These are phyloP conservation scores for Hippophae gyantsensis DNA, from an alignment of 306 rosid species.

Conservation along the genomic window DNA sequence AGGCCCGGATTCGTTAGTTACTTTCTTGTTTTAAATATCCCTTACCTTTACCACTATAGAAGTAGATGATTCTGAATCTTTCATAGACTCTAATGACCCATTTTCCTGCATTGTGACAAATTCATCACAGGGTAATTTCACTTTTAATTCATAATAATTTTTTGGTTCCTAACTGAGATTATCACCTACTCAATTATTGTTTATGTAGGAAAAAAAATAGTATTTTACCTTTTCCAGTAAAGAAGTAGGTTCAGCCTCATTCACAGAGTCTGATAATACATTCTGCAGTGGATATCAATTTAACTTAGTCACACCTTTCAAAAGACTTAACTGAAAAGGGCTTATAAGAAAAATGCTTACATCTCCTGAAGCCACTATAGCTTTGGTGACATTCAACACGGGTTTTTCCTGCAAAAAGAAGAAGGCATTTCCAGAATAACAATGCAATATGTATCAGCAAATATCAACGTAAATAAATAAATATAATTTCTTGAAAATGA, in stretches of 20 bases:
- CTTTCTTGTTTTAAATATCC: neutral
- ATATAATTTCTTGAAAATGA: neutral
- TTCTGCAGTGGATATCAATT: slow-evolving; percentile 19
- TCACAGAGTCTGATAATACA: slow-evolving; percentile 9
- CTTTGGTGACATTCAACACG: slow-evolving; percentile 13
- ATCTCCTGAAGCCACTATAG: slow-evolving; percentile 15
- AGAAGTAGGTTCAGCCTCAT: slow-evolving; percentile 17
- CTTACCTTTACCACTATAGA: slow-evolving; percentile 30
- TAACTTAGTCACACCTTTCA: neutral
- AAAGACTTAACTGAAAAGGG: neutral
- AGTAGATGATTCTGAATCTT: slow-evolving; percentile 15
- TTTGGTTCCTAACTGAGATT: no score
- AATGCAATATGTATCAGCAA: neutral
- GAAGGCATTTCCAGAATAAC: neutral
- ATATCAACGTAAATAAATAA: neutral
- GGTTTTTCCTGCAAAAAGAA: slow-evolving; percentile 21
- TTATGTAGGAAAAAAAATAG: neutral
- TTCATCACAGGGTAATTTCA: neutral
- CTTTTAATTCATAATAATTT: neutral
- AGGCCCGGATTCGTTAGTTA: no score
- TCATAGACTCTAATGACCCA: slow-evolving; percentile 14
- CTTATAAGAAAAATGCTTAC: slow-evolving; percentile 18
- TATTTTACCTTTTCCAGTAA: slow-evolving; percentile 31
- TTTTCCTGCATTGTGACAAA: slow-evolving; percentile 20
- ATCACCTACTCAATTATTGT: no score